These are phyloP conservation scores for Leishmania gerbilli DNA, from an alignment of 208 protist species.

Conservation along the genomic window DNA sequence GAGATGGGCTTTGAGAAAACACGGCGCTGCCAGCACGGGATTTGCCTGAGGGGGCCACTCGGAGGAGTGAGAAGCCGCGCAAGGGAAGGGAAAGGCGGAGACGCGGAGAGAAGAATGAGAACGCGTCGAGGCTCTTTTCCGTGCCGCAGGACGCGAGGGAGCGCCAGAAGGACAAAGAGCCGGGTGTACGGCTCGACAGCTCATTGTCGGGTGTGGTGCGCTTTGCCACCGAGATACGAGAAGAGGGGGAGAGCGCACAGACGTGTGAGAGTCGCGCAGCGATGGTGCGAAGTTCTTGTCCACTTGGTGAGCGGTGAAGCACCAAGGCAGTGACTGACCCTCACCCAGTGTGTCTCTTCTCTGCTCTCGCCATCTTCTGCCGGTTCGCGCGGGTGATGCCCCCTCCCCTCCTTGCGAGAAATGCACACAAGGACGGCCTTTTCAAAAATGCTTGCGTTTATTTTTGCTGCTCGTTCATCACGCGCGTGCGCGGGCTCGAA, in stretches of 20 bases:
- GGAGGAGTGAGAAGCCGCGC: not conserved
- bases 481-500: not conserved
- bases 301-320: not conserved
- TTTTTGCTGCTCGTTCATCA: not conserved
- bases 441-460: not conserved
- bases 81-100: not conserved
- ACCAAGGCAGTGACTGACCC: not conserved
- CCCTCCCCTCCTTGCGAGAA: not conserved
- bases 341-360: not conserved
- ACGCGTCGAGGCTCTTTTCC: not conserved
- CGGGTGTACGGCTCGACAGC: not conserved
- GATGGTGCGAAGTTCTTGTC: not conserved
- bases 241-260: not conserved
- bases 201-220: not conserved
- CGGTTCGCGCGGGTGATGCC: not conserved
- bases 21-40: not conserved
- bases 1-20: not conserved
- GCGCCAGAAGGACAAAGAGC: not conserved
- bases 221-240: not conserved
- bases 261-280: not conserved
- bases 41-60: not conserved
- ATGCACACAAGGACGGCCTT: not conserved
- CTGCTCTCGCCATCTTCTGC: not conserved
- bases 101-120: not conserved
- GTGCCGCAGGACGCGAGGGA: not conserved